Base-by-base conservation (phyloP, 129 eudicot genomes). In the Kitagawia praeruptora region DNA sequence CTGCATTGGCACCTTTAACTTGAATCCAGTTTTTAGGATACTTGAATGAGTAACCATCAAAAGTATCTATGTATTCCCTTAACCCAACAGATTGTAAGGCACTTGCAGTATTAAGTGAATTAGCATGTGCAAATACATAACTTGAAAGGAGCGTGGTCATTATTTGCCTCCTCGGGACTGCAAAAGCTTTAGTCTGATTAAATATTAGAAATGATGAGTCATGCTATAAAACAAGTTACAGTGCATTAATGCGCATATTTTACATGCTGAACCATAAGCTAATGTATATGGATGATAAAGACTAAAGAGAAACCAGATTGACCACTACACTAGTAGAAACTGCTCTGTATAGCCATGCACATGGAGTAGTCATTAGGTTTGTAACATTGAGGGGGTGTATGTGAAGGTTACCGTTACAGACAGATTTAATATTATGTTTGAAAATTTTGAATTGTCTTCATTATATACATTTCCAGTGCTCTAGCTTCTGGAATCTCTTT, bases 1-100 rank as follows among this genome's bases (percentile, higher is more conserved):
- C 99, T 21, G 97, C 99, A 74, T 93, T 93, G 38, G 99, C 99
- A 49, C 99, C 99, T 38, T 91, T 87, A 13, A 95, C 99, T 89
- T 92, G 94, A 81, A 95, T 95, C 99, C 99, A 95, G 77, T 92
- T 95, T 81, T 74, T 58, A 37, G 99, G 99, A 76, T 92, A 95
- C 81, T 83, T 80, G 74, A 95, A 87, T 0, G 97, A 88, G 81
- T 95, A 95, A 70, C 99, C 99, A 80, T 95, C 99, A 85, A 95
- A 95, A 47, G 87, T 82, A 82, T 95, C 97, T 58, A 90, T 95
- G 56, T 86, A 90, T 72, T 95, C 99, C 81, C 89, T 89, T 67
- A 89, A 90, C 27, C 64, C 90, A 77, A 90, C 87, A 27, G 96
- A 79, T 77, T 84, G 91, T 77, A 82, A 87, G 74, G 96, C 91